phyloP scores from a whole-genome alignment of 2,329 filamentous ascomycete genomes.

The Cordyceps farinosa region DNA sequence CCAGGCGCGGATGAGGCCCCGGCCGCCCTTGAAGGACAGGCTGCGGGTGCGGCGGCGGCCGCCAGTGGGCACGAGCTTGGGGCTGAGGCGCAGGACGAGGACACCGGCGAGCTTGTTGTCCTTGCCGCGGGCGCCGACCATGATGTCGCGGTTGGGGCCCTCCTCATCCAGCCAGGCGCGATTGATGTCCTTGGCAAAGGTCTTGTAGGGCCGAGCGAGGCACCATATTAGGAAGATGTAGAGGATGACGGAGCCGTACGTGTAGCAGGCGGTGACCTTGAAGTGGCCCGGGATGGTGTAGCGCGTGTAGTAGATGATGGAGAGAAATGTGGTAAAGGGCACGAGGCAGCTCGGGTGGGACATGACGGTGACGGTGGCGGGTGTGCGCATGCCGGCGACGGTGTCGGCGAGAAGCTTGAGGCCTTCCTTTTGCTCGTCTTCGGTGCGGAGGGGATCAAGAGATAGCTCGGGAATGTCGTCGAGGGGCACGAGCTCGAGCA shows the following conservation, averaged over 20 bases:
- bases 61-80: slow-evolving; percentile 27
- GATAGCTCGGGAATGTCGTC: slow-evolving; percentile 60
- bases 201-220: slow-evolving; percentile 34
- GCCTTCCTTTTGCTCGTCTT: slow-evolving; percentile 62
- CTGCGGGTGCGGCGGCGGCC: slow-evolving; percentile 31
- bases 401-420: slow-evolving; percentile 75
- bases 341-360: slow-evolving; percentile 57
- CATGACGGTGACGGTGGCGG: slow-evolving; percentile 59
- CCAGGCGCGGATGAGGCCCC: slow-evolving; percentile 76
- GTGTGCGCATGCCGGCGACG: slow-evolving; percentile 75
- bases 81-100: slow-evolving; percentile 63
- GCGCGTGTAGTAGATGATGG: slow-evolving; percentile 35
- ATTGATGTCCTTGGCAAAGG: slow-evolving; percentile 23
- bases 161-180: slow-evolving; percentile 16
- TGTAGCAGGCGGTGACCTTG: slow-evolving; percentile 14
- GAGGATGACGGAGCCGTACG: slow-evolving; percentile 15
- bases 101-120: slow-evolving; percentile 64
- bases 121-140: slow-evolving; percentile 66
- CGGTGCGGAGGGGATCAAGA: slow-evolving; percentile 52
- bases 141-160: slow-evolving; percentile 43
- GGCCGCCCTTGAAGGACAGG: slow-evolving; percentile 49
- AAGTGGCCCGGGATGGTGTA: slow-evolving; percentile 15
- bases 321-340: slow-evolving; percentile 43
- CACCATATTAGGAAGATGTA: slow-evolving; percentile 20
- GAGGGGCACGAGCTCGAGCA: slow-evolving; percentile 36